Base-by-base conservation (phyloP, 352 stramenopile genomes). In the Phytophthora capsici region DNA sequence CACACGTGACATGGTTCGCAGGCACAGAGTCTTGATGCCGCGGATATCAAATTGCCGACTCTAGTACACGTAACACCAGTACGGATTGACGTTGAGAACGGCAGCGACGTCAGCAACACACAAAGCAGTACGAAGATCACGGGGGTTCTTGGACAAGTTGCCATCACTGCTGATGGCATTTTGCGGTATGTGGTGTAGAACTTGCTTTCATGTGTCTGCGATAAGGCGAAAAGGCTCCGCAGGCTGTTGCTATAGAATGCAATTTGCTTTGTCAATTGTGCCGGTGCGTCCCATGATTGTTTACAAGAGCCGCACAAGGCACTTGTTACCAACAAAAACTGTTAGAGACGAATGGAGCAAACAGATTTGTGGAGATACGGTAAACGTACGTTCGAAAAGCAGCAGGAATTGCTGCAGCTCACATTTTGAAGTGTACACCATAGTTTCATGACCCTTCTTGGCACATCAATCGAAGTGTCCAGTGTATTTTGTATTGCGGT, bases 1-100 rank as follows among this genome's bases (percentile, higher is more conserved):
- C 48, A 56, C 30, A 56, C 32, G 48, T 56, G 48, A 45, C 48
- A 56, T n/a, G 48, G 48, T 32, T 56, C 48, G n/a, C 48, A 56
- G 32, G 44, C 20, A 34, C 48, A 56, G 14, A 22, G 6, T 20
- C 48, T 45, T 45, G 48, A 36, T 34, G 34, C 32, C 6, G 20
- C 14, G 1, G 30, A 56, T 19, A 56, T 34, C 2, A 44, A 13
- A 25, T 22, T 56, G 14, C 32, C 20, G 8, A 56, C 32, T 5
- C 46, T 56, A 6, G 30, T 46, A n/a, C 48, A 56, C 20, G 25
- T 22, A 20, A 56, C 48, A 32, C 48, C 48, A 3, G 48, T 56
- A 16, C 48, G 48, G 10, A 20, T 23, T 10, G 19, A 32, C 19
- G 23, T 37, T 14, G 45, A 37, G 38, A 34, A 10, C 1, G 47